A percentile compares a stretch with the other conserved stretches of the same genome.
Evolutionary conservation across 345 rosid genomes (phyloP).

Genomic region (Triadica sebifera): DNA sequence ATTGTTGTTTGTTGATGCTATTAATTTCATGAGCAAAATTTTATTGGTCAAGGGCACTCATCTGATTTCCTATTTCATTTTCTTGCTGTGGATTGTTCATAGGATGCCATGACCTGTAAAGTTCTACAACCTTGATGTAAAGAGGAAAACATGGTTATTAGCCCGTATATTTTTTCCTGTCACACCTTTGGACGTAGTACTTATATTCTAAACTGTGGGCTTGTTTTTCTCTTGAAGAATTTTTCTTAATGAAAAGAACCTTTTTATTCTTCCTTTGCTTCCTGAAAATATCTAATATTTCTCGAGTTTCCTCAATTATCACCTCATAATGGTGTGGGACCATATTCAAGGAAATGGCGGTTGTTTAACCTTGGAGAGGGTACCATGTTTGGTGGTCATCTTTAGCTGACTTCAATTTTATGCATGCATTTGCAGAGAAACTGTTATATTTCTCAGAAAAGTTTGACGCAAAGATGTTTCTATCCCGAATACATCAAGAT

Average conservation of each 20-base stretch:
- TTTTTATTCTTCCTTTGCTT: background rate
- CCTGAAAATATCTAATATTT: background rate
- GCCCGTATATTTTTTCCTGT: background rate
- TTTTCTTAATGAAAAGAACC: background rate
- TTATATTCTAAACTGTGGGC: background rate
- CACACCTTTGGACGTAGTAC: background rate
- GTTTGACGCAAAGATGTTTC: conserved; percentile 88
- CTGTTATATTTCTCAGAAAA: conserved; percentile 81
- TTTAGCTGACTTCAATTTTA: conserved; percentile 1
- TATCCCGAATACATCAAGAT: conserved; percentile 80
- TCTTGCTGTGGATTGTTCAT: background rate
- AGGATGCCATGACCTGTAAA: background rate
- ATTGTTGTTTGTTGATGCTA: background rate
- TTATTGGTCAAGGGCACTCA: background rate
- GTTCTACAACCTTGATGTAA: background rate
- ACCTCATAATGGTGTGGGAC: background rate
- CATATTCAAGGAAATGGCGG: background rate
- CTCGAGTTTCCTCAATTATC: background rate
- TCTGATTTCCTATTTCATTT: background rate
- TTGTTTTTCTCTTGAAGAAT: background rate
- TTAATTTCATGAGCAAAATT: background rate
- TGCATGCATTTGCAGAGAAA: conserved; percentile 62
- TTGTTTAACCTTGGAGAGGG: background rate
- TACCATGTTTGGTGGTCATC: conserved; percentile 2
- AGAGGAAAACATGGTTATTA: background rate